Percentiles rank a stretch among this genome's conserved stretches.
Conservation (phyloP, 345 rosid species). For the Ceriops zippeliana region DNA sequence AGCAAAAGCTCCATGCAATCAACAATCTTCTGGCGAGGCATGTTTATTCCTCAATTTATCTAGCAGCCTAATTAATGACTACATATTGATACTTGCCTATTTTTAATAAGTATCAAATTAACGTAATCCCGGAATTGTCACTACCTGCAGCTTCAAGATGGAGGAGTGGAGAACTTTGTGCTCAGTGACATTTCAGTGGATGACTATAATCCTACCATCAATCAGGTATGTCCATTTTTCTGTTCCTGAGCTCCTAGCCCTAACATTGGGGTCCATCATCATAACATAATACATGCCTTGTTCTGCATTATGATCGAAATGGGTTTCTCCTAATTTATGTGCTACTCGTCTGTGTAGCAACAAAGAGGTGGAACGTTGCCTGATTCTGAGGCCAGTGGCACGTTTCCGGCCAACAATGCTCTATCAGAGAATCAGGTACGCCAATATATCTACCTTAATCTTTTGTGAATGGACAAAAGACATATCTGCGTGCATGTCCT, state of each 20-base stretch:
- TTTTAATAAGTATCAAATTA: not conserved
- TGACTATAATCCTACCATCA: conserved; percentile 5
- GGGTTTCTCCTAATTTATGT: not conserved
- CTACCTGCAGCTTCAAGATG: not conserved
- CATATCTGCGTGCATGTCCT: not conserved
- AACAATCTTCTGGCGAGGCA: conserved; percentile 25
- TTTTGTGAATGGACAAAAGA: not conserved
- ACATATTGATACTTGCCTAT: not conserved
- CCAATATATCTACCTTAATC: not conserved
- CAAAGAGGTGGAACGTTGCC: not conserved
- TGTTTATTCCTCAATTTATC: not conserved
- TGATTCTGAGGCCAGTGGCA: not conserved
- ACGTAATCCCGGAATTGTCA: too few relatives aligned
- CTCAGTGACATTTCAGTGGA: not conserved
- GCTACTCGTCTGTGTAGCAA: not conserved
- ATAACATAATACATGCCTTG: too few relatives aligned
- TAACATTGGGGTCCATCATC: too few relatives aligned
- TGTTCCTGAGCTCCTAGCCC: too few relatives aligned
- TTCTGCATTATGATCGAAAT: too few relatives aligned
- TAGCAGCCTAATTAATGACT: too few relatives aligned
- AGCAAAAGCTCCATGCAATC: conserved; percentile 1
- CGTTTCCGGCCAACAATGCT: not conserved
- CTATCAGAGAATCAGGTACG: conserved; percentile 8
- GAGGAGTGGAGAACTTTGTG: not conserved
- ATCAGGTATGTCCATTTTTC: conserved; percentile 10